Percentiles rank a stretch among this genome's conserved stretches.
phyloP scores from a whole-genome alignment of 176 grass and related monocot species.

The Pharus latifolius region DNA sequence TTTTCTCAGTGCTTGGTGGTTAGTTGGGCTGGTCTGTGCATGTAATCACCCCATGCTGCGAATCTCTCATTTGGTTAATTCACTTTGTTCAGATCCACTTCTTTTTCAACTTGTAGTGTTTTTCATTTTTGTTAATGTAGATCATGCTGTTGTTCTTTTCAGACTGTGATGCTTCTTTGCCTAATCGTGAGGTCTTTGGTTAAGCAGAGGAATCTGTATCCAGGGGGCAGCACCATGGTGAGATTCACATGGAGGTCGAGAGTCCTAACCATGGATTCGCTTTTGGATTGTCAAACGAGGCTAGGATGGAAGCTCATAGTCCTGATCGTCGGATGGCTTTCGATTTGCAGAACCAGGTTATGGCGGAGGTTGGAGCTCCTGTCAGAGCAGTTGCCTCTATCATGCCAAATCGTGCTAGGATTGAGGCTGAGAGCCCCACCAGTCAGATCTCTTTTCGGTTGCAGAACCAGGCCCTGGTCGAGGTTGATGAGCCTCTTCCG shows the following conservation, averaged over 20 bases:
- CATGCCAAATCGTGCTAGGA: neutral
- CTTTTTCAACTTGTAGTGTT: too few species aligned
- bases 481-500: neutral
- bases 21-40: too few species aligned
- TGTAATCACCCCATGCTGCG: too few species aligned
- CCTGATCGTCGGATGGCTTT: neutral
- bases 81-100: too few species aligned
- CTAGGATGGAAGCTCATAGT: neutral
- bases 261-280: neutral
- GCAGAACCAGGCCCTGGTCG: neutral
- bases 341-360: neutral
- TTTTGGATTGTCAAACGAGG: neutral
- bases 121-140: too few species aligned
- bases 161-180: neutral
- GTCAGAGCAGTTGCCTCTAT: neutral
- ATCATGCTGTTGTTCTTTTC: too few species aligned
- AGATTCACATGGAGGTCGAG: neutral
- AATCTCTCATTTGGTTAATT: too few species aligned
- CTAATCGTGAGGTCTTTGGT: neutral
- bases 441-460: neutral
- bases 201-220: conserved; percentile 21
- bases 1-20: too few species aligned
- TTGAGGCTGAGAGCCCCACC: neutral
- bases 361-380: neutral
- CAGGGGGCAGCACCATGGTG: neutral